These are phyloP conservation scores for Geotrichum europaeum DNA, from an alignment of 1,139 yeast species.

Conservation along the genomic window DNA sequence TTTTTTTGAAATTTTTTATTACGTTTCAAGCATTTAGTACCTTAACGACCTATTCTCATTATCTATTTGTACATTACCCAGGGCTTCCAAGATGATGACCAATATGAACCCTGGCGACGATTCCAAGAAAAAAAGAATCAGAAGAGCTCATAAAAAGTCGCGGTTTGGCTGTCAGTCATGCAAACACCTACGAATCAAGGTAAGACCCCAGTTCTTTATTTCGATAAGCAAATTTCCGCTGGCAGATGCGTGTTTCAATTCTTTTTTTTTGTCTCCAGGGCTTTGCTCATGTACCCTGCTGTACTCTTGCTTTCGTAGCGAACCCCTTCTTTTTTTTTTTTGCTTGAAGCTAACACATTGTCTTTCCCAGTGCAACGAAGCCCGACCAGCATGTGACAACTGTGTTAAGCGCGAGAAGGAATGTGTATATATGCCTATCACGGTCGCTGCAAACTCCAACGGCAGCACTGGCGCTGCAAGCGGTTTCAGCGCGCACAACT, in stretches of 20 bases:
- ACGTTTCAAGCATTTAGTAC: not conserved
- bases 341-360: not conserved
- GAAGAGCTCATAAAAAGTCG: constrained; percentile 13
- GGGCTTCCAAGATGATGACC: not conserved
- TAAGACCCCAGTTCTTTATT: not conserved
- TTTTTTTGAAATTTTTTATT: not conserved
- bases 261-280: not conserved
- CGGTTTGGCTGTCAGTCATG: constrained; percentile 12
- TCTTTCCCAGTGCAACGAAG: constrained; percentile 12
- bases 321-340: not conserved
- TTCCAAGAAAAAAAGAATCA: constrained; percentile 4
- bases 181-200: constrained; percentile 9
- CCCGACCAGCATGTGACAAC: constrained; percentile 11
- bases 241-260: not conserved
- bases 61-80: not conserved
- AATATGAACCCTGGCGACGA: not conserved
- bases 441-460: not conserved
- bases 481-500: not conserved
- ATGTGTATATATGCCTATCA: constrained; percentile 4
- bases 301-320: not conserved
- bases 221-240: not conserved
- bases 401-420: constrained; percentile 9
- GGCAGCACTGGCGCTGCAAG: not conserved
- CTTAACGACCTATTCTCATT: not conserved
- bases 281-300: not conserved